Evolutionary conservation across 176 grass and related monocot species (phyloP).

Genomic region (Aegilops speltoides): DNA sequence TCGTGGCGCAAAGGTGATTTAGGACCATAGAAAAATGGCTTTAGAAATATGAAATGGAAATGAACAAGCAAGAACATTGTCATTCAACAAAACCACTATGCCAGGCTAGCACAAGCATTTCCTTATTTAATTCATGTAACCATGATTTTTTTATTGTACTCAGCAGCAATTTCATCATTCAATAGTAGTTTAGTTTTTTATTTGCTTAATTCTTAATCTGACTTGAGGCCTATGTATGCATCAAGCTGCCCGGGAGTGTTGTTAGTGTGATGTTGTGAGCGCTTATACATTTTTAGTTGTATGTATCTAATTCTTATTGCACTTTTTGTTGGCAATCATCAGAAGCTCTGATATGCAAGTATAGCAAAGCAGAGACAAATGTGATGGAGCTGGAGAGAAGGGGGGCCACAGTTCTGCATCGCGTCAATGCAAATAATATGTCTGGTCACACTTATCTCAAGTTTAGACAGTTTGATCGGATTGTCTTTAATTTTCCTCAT

Average conservation of each 20-base stretch:
- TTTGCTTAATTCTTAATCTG: background rate
- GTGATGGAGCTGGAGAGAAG: conserved; percentile 29
- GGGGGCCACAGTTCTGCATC: conserved; percentile 43
- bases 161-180: background rate
- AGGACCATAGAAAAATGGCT: too few species aligned
- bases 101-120: too few species aligned
- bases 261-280: background rate
- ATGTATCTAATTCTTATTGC: background rate
- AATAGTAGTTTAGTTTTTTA: background rate
- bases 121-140: too few species aligned
- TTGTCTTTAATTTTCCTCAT: conserved; percentile 73
- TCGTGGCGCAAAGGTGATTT: too few species aligned
- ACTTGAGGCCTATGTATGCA: background rate
- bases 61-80: too few species aligned
- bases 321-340: background rate
- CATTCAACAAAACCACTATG: too few species aligned
- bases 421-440: conserved; percentile 39
- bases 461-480: conserved; percentile 44
- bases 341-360: conserved; percentile 37
- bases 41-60: too few species aligned
- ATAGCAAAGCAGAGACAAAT: conserved; percentile 47
- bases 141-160: too few species aligned
- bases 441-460: conserved; percentile 31
- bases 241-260: background rate
- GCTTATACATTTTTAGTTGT: too few species aligned